Percentiles rank a stretch among this genome's conserved stretches.
Conservation (phyloP, 352 stramenopile genomes). For the Globisporangium ultimum region DNA sequence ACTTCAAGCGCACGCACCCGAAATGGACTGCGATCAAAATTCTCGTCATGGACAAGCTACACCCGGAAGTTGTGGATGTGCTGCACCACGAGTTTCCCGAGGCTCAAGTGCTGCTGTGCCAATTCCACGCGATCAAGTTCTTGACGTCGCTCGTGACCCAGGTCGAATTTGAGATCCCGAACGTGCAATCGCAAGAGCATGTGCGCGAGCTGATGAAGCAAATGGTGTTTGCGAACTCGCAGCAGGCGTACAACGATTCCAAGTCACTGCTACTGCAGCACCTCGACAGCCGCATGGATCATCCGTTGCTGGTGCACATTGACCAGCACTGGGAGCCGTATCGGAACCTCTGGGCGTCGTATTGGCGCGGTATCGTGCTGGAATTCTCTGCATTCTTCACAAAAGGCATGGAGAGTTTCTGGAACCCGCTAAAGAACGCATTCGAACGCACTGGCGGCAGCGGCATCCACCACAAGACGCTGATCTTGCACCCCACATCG, state of each 20-base stretch:
- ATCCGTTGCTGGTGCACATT: slow-evolving; percentile 45
- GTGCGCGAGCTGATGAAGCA: slow-evolving; percentile 48
- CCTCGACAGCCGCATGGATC: slow-evolving; percentile 28
- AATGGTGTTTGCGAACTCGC: slow-evolving; percentile 56
- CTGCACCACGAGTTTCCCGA: slow-evolving; percentile 55
- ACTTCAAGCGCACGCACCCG: slow-evolving; percentile 74
- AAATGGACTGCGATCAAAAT: slow-evolving; percentile 59
- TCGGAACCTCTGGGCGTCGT: slow-evolving; percentile 59
- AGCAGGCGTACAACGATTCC: slow-evolving; percentile 45
- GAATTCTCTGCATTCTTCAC: slow-evolving; percentile 67
- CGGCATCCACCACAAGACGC: neutral
- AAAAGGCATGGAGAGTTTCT: slow-evolving; percentile 60
- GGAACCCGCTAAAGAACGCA: slow-evolving; percentile 52
- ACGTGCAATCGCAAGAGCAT: slow-evolving; percentile 37
- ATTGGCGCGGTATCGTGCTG: slow-evolving; percentile 49
- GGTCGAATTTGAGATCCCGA: slow-evolving; percentile 32
- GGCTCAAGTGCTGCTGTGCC: slow-evolving; percentile 51
- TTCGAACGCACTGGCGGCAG: slow-evolving; percentile 37
- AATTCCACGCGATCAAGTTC: slow-evolving; percentile 73
- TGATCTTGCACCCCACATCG: neutral
- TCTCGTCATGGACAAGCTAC: slow-evolving; percentile 58
- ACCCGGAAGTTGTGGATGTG: slow-evolving; percentile 53
- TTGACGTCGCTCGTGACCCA: slow-evolving; percentile 47
- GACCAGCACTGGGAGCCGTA: slow-evolving; percentile 61
- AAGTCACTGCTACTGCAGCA: slow-evolving; percentile 41